phyloP scores from a whole-genome alignment of 305 asterid species.

The Solanum chacoense region DNA sequence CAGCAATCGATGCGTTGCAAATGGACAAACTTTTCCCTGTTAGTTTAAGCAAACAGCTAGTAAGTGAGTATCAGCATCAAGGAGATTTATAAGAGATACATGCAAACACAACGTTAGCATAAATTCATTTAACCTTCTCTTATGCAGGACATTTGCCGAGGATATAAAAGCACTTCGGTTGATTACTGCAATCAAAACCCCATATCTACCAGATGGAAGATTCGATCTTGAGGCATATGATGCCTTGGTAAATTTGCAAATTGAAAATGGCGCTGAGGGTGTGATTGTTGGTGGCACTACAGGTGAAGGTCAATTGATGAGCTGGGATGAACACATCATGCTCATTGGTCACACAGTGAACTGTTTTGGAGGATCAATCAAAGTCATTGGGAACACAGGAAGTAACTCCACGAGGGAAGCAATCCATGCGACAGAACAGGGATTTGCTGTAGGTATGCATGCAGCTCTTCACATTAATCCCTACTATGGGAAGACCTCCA shows the following conservation, averaged over 20 bases:
- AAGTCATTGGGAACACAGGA: slow-evolving; percentile 91
- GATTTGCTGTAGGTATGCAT: slow-evolving; percentile 98
- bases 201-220: slow-evolving; percentile 93
- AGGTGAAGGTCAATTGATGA: slow-evolving; percentile 95
- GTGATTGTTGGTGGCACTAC: slow-evolving; percentile 95
- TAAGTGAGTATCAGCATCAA: neutral
- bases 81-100: neutral
- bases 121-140: neutral
- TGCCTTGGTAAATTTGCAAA: slow-evolving; percentile 64
- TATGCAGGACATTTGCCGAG: slow-evolving; percentile 71
- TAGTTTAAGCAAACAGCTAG: neutral
- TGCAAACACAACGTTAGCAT: neutral
- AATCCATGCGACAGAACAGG: slow-evolving; percentile 90
- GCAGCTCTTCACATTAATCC: slow-evolving; percentile 97
- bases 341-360: slow-evolving; percentile 94
- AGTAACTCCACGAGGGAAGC: slow-evolving; percentile 97
- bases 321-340: slow-evolving; percentile 98
- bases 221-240: slow-evolving; percentile 96
- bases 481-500: slow-evolving; percentile 88
- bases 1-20: neutral
- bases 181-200: slow-evolving; percentile 93
- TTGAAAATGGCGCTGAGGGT: slow-evolving; percentile 78
- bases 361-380: slow-evolving; percentile 76
- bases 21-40: neutral
- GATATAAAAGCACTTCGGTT: slow-evolving; percentile 68